phyloP scores from a whole-genome alignment of 2,329 filamentous ascomycete species.

The Aspergillus awamori region DNA sequence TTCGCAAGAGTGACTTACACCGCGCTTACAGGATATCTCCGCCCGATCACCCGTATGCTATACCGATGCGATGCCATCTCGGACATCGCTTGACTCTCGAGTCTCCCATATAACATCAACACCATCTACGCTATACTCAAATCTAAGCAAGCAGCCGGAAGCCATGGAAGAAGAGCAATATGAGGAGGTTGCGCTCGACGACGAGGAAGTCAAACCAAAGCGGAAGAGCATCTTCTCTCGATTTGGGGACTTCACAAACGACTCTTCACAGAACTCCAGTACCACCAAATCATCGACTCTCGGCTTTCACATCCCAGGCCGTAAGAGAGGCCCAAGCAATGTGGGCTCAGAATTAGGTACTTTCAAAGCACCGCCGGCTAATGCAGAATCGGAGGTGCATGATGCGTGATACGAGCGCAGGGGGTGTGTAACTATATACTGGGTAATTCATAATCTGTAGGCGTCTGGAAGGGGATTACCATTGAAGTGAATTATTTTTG shows the following conservation, averaged over 20 bases:
- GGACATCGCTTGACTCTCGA: conserved; percentile 80
- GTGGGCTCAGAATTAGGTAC: conserved; percentile 71
- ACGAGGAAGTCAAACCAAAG: conserved; percentile 68
- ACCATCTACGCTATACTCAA: conserved; percentile 62
- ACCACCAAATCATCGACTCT: conserved; percentile 51
- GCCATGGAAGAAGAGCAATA: conserved; percentile 79
- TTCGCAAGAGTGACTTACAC: conserved; percentile 15
- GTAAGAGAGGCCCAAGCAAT: conserved; percentile 72
- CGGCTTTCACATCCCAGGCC: conserved; percentile 69
- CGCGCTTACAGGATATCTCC: conserved; percentile 73
- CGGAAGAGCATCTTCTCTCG: conserved; percentile 77
- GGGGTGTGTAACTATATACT: conserved; percentile 7
- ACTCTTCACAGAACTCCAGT: conserved; percentile 38
- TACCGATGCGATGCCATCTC: conserved; percentile 61
- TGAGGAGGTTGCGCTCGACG: conserved; percentile 85
- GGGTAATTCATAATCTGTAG: conserved; percentile 7
- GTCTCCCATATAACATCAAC: conserved; percentile 65
- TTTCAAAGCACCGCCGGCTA: conserved; percentile 51
- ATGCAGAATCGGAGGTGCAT: conserved; percentile 23
- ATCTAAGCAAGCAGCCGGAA: conserved; percentile 55
- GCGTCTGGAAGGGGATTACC: not conserved
- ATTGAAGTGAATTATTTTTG: not conserved
- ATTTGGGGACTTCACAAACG: conserved; percentile 65
- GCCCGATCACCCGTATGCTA: conserved; percentile 75
- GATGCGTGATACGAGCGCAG: conserved; percentile 17